Conservation (phyloP, 345 rosid genomes). For the Gossypium bickii region DNA sequence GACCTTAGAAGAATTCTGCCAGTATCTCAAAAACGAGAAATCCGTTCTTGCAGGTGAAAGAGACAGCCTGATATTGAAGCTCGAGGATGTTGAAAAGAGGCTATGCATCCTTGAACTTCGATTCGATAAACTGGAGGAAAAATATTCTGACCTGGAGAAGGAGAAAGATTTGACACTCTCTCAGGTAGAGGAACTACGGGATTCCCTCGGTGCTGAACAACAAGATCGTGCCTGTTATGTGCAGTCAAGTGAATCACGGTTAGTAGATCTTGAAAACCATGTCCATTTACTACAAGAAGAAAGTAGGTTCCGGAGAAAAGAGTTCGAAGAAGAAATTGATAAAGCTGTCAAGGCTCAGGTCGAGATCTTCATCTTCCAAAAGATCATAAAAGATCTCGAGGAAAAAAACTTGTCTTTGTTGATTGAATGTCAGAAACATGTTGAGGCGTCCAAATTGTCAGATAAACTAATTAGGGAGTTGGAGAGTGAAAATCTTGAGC, state of each 20-base stretch:
- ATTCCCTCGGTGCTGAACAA: slow-evolving; percentile 54
- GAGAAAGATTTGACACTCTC: slow-evolving; percentile 51
- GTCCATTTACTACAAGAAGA: slow-evolving; percentile 64
- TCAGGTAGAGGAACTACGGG: slow-evolving; percentile 64
- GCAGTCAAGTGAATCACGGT: slow-evolving; percentile 56
- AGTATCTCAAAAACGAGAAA: slow-evolving; percentile 66
- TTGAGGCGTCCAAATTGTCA: slow-evolving; percentile 64
- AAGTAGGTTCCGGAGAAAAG: slow-evolving; percentile 57
- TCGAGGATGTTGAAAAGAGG: slow-evolving; percentile 57
- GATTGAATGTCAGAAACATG: slow-evolving; percentile 69
- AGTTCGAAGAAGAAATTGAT: slow-evolving; percentile 86
- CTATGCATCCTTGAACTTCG: slow-evolving; percentile 60
- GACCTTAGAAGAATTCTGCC: slow-evolving; percentile 67
- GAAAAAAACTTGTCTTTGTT: slow-evolving; percentile 57
- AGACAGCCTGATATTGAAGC: slow-evolving; percentile 47
- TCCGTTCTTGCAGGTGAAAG: slow-evolving; percentile 50
- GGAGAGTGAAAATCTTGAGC: slow-evolving; percentile 79
- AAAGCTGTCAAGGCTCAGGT: slow-evolving; percentile 76
- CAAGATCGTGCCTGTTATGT: slow-evolving; percentile 49
- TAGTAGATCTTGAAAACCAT: slow-evolving; percentile 63
- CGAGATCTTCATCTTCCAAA: slow-evolving; percentile 73
- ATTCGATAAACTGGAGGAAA: slow-evolving; percentile 61
- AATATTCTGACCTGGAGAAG: slow-evolving; percentile 56
- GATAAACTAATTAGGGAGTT: slow-evolving; percentile 64
- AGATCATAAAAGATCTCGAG: slow-evolving; percentile 66